These are phyloP conservation scores for Tylopilus vinaceipallidus DNA, from an alignment of 768 basidiomycete genomes.

Conservation along the genomic window DNA sequence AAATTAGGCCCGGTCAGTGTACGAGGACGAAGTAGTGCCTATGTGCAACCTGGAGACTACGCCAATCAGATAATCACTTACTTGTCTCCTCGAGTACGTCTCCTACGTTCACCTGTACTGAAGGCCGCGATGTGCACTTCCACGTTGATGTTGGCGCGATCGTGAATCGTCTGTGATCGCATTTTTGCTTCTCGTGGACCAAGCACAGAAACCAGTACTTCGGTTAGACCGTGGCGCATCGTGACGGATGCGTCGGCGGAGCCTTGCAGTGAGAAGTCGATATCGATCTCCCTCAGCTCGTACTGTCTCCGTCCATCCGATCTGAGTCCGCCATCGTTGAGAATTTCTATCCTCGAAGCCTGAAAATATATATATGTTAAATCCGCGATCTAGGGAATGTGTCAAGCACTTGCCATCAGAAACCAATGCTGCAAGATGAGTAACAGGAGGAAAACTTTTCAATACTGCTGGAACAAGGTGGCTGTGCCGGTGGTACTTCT, in stretches of 20 bases:
- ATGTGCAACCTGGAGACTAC: not conserved
- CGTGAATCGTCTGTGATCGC: conserved; percentile 77
- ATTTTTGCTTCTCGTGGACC: conserved; percentile 89
- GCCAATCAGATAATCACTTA: conserved; percentile 39
- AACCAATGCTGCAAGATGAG: no score
- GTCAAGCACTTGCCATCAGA: conserved; percentile 5
- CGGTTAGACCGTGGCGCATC: conserved; percentile 87
- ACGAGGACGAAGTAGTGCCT: not conserved
- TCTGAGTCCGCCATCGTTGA: conserved; percentile 84
- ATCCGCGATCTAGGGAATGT: not conserved
- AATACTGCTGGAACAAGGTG: no score
- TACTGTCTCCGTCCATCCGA: conserved; percentile 92
- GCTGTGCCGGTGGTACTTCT: no score
- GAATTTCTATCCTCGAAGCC: conserved; percentile 64
- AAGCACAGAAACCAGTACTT: conserved; percentile 84
- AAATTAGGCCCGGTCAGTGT: conserved; percentile 4
- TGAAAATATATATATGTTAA: conserved; percentile 14
- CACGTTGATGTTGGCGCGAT: conserved; percentile 86
- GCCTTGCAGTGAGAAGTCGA: conserved; percentile 73
- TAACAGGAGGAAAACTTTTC: no score
- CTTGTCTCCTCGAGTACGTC: conserved; percentile 83
- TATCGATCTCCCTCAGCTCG: conserved; percentile 80
- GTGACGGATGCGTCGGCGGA: conserved; percentile 83
- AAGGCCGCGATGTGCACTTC: conserved; percentile 87
- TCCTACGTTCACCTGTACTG: conserved; percentile 77